Evolutionary conservation across 768 basidiomycete genomes (phyloP), one percentile per base, ranked within the genome.

Genomic region (Termitomyces sp.): DNA sequence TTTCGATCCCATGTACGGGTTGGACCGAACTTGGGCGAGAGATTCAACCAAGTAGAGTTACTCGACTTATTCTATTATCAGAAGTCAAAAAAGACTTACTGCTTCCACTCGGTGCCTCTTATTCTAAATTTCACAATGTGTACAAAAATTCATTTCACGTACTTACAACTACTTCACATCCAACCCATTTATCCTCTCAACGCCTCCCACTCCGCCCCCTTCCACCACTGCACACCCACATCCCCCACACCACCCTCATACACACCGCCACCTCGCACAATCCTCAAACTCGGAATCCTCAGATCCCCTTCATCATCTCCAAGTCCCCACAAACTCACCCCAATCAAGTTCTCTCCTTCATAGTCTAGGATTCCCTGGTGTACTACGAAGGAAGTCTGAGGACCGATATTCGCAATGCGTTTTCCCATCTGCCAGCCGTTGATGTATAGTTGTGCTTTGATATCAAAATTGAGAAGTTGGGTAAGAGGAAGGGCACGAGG

Each of bases 41-140:
- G n/a, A n/a, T n/a, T n/a, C n/a, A n/a, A n/a, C n/a, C n/a, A n/a
- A n/a, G n/a, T n/a, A n/a, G n/a, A n/a, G n/a, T n/a, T n/a, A n/a
- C n/a, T n/a, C n/a, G n/a, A n/a, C n/a, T n/a, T n/a, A n/a, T n/a
- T n/a, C n/a, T n/a, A n/a, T n/a, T n/a, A n/a, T n/a, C n/a, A n/a
- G n/a, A n/a, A n/a, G n/a, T n/a, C n/a, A n/a, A n/a, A n/a, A n/a
- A n/a, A n/a, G n/a, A 63, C 64, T 92, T 67, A 90, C 90, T 58
- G 56, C 80, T 62, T 17, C 56, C n/a, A n/a, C 4, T 4, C 2
- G 2, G 9, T 2, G 84, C 86, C 5, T 78, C 88, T 2, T 82
- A 84, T 82, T 80, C 61, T n/a, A n/a, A n/a, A n/a, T n/a, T n/a
- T n/a, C n/a, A n/a, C n/a, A n/a, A n/a, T n/a, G n/a, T n/a, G n/a